Percentiles rank a stretch among this genome's conserved stretches.
These are phyloP conservation scores for Gymnopus androsaceus DNA, from an alignment of 1,284 basidiomycete genomes.

Conservation along the genomic window DNA sequence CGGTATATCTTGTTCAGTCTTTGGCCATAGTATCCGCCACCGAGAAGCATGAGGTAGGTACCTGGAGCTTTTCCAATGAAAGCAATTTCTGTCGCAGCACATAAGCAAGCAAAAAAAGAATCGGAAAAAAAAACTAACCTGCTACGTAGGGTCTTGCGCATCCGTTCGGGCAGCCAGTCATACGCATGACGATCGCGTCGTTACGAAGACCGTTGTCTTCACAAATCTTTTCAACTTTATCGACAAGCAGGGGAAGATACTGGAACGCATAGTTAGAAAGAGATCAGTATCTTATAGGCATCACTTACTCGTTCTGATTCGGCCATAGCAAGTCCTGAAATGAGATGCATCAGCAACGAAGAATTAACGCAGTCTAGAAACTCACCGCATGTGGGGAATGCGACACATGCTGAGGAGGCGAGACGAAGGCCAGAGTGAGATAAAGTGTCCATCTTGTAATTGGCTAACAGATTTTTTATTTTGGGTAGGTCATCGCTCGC, in stretches of 20 bases:
- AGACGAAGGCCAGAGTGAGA: constrained; percentile 81
- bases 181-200: constrained; percentile 96
- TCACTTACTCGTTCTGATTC: constrained; percentile 81
- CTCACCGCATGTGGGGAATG: constrained; percentile 93
- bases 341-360: not conserved
- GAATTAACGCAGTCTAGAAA: constrained; percentile 11
- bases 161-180: constrained; percentile 96
- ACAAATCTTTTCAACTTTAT: constrained; percentile 94
- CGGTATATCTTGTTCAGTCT: constrained; percentile 92
- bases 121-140: constrained; percentile 42
- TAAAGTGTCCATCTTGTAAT: constrained; percentile 93
- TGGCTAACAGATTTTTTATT: constrained; percentile 80
- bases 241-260: constrained; percentile 93
- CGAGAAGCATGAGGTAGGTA: constrained; percentile 92
- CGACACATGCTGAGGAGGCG: constrained; percentile 92
- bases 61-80: constrained; percentile 97
- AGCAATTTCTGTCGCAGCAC: constrained; percentile 69
- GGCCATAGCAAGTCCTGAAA: constrained; percentile 85
- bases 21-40: constrained; percentile 93
- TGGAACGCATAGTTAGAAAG: constrained; percentile 31
- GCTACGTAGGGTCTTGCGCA: constrained; percentile 95
- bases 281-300: not conserved
- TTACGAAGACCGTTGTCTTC: constrained; percentile 91
- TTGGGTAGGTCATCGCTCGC: constrained; percentile 68
- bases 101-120: not conserved